phyloP scores from a whole-genome alignment of 306 rosid species.

The Clitoria ternatea region DNA sequence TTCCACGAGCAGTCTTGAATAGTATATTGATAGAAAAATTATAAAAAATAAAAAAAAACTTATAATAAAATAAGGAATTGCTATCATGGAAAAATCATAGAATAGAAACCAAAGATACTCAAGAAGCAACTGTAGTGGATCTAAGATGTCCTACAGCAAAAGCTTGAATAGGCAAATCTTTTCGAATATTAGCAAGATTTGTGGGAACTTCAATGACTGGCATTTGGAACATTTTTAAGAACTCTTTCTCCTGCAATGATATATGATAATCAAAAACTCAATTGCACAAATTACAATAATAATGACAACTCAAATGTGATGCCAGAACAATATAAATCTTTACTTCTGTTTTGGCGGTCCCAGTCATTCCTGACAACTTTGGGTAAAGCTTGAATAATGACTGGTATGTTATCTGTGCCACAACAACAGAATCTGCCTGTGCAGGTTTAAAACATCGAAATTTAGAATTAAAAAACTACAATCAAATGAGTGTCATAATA shows the following conservation, averaged over 20 bases:
- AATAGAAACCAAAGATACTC: neutral
- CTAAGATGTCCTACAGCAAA: conserved; percentile 67
- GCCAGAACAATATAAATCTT: conserved; percentile 22
- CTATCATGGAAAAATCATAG: neutral
- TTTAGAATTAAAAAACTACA: conserved; percentile 26
- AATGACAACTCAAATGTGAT: conserved; percentile 24
- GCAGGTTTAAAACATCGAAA: conserved; percentile 30
- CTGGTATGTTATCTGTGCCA: conserved; percentile 98
- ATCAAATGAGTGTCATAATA: conserved; percentile 1
- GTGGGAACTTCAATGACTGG: conserved; percentile 99
- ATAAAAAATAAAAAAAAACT: too few species aligned
- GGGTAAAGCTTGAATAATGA: conserved; percentile 97
- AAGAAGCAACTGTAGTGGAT: conserved; percentile 11
- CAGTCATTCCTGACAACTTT: conserved; percentile 96
- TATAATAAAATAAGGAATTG: neutral
- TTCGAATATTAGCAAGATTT: conserved; percentile 84
- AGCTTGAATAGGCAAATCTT: conserved; percentile 94
- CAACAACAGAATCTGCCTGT: conserved; percentile 96
- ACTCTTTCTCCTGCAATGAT: conserved; percentile 87
- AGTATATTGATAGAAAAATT: conserved; percentile 19
- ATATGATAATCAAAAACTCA: conserved; percentile 24
- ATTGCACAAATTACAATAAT: conserved; percentile 15
- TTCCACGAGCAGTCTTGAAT: conserved; percentile 83
- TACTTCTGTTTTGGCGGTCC: conserved; percentile 99
- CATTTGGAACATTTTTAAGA: conserved; percentile 83